Percentiles rank a stretch among this genome's conserved stretches.
These are phyloP conservation scores for Colletotrichum destructivum DNA, from an alignment of 2,329 filamentous ascomycete genomes.

Conservation along the genomic window DNA sequence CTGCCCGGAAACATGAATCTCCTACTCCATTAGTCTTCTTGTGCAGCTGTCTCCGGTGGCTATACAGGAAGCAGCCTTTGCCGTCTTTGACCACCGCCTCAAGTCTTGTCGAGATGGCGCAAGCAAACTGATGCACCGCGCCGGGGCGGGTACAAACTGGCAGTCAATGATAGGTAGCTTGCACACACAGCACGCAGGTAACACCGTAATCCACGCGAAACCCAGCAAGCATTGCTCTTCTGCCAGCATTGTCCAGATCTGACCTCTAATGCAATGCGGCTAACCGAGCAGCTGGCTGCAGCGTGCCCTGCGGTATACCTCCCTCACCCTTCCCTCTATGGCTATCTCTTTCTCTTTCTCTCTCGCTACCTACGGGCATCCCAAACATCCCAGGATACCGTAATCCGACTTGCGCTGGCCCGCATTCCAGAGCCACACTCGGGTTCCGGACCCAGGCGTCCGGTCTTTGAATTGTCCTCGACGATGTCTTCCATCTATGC, in stretches of 20 bases:
- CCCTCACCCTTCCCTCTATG: background rate
- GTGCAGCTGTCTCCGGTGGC: background rate
- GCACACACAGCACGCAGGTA: background rate
- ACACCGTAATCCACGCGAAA: conserved; percentile 17
- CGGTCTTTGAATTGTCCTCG: conserved; percentile 11
- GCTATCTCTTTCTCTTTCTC: background rate
- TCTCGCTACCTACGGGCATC: conserved; percentile 1
- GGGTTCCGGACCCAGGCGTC: conserved; percentile 22
- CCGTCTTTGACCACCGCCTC: background rate
- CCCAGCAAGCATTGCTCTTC: conserved; percentile 19
- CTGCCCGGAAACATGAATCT: conserved; percentile 29
- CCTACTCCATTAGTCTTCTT: conserved; percentile 16
- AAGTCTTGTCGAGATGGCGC: conserved; percentile 14
- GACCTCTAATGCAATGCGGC: conserved; percentile 24
- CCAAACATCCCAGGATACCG: background rate
- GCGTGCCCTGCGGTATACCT: conserved; percentile 19
- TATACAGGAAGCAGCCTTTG: background rate
- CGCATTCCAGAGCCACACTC: conserved; percentile 11
- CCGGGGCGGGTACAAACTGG: background rate
- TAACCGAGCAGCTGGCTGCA: conserved; percentile 34
- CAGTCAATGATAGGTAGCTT: too few relatives aligned
- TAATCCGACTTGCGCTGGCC: conserved; percentile 2
- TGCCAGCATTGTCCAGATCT: conserved; percentile 1
- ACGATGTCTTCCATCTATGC: conserved; percentile 18
- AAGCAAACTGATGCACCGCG: conserved; percentile 15